Base-by-base conservation (phyloP, 2,329 filamentous ascomycete species). In the Hypoxylon sp. region DNA sequence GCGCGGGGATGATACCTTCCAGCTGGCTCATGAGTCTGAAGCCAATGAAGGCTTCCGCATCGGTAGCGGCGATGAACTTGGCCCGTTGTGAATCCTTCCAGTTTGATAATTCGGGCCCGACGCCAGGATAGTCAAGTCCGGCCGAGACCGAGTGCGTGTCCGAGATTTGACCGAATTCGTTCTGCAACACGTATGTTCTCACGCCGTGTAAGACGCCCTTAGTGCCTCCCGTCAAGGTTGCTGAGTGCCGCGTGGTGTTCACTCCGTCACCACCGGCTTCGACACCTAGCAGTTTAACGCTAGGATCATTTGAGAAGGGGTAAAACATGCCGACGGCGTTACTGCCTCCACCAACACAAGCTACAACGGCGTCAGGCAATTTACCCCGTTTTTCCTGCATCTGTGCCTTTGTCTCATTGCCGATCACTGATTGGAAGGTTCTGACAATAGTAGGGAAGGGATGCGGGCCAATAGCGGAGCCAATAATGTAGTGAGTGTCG, bases 251-350 rank as follows among this genome's bases (percentile, higher is more conserved):
- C 6, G 82, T 79, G 0, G 96, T 98, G 64, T 97, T 91, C 14
- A 98, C 77, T 66, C 96, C 96, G 74, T 98, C 96, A 67, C 96
- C 96, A 39, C 93, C 96, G 11, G 96, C 96, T 83, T 99, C 96
- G 1, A 99, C 94, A 70, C 96, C 96, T 11, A 98, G 84, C 2
- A 97, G 87, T 81, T 94, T 94, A 65, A 99, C 96, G 65, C 85
- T 90, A 0, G 86, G 86, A 74, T 99, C 95, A 43, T 93, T 89
- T 68, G 91, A 86, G 82, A 99, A 99, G 55, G 96, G 96, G 80
- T 95, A 96, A 84, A 99, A 99, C 94, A 98, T 99, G 81, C 96
- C 96, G 2, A 91, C 90, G 2, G 96, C 96, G 78, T 99, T 99
- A 78, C 90, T 94, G 63, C 96, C 96, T 71, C 96, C 96, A 60